Evolutionary conservation across 371 early-diverging fungal species (phyloP), one percentile per base, ranked within the genome.

Genomic region (Circinella umbellata): DNA sequence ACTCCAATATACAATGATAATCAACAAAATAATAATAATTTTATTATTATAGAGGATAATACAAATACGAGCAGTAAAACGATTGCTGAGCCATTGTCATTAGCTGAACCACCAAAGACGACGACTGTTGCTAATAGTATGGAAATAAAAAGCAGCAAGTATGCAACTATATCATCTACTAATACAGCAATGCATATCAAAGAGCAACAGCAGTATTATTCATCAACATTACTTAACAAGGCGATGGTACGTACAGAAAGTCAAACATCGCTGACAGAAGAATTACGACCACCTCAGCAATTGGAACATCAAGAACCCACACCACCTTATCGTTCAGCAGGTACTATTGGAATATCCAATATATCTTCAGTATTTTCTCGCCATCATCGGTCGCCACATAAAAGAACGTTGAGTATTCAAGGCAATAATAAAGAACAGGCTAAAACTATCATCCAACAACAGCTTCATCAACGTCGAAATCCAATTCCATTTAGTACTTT

Each of bases 321-420:
- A 13, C 7, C 57, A 27, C 18, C 14, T n/a, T 42, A 62, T 42
- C 62, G 46, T 38, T 63, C 63, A n/a, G 63, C 47, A 14, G 63
- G 63, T 5, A 63, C 63, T 20, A 63, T 61, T 42, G 62, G 62
- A 14, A 61, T 47, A 10, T n/a, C 47, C 11, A 63, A 47, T 35
- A n/a, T 63, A 38, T 63, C 63, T 3, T 42, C 63, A 1, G 63
- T 63, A 17, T 34, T 63, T 39, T 39, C 63, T 13, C 42, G 47
- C 9, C 63, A 63, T 20, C 46, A 63, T 20, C 47, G 63, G 63
- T 9, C 57, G 27, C 57, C 57, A 27, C 57, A 57, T 57, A 20
- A 27, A 27, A 18, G 5, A 34, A 27, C 57, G 6, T 7, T 34
- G 6, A 57, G 57, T 57, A 57, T 57, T 9, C 57, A 34, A 57